Percentiles rank a stretch among this genome's conserved stretches.
These are phyloP conservation scores for Leccinum boreale DNA, from an alignment of 768 basidiomycete genomes.

Conservation along the genomic window DNA sequence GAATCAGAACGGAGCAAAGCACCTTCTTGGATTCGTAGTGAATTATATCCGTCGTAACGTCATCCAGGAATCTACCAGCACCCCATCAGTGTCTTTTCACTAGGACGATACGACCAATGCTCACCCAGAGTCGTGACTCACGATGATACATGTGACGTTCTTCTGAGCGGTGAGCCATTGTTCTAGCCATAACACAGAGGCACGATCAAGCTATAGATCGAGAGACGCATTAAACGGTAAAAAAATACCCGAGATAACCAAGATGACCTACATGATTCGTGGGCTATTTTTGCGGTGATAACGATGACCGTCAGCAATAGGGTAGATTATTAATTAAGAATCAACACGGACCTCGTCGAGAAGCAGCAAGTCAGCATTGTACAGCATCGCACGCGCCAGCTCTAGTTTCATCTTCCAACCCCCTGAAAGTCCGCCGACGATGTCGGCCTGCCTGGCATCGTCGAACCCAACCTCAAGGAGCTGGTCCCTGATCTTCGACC, in stretches of 20 bases:
- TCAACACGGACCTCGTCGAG: conserved; percentile 68
- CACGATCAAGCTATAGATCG: conserved; percentile 61
- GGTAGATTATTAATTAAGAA: conserved; percentile 20
- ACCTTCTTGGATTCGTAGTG: conserved; percentile 96
- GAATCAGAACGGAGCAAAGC: conserved; percentile 12
- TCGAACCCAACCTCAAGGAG: conserved; percentile 90
- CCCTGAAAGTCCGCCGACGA: conserved; percentile 88
- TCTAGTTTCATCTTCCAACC: conserved; percentile 99
- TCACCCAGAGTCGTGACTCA: conserved; percentile 95
- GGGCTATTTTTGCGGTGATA: conserved; percentile 49
- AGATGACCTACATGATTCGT: conserved; percentile 76
- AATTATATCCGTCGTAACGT: conserved; percentile 94
- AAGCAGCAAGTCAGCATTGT: conserved; percentile 83
- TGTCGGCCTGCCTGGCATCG: conserved; percentile 76
- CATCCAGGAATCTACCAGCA: conserved; percentile 78
- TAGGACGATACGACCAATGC: conserved; percentile 25
- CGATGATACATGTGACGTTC: conserved; percentile 85
- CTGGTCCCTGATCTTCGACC: conserved; percentile 72
- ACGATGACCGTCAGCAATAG: conserved; percentile 21
- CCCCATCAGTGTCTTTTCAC: conserved; percentile 6
- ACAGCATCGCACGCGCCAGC: conserved; percentile 92
- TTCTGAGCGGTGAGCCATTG: conserved; percentile 78
- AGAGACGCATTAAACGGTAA: conserved; percentile 14
- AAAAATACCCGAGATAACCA: conserved; percentile 15
- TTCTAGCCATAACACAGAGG: conserved; percentile 91